Conservation (phyloP, 2,329 filamentous ascomycete genomes). For the Xylaria sp. region DNA sequence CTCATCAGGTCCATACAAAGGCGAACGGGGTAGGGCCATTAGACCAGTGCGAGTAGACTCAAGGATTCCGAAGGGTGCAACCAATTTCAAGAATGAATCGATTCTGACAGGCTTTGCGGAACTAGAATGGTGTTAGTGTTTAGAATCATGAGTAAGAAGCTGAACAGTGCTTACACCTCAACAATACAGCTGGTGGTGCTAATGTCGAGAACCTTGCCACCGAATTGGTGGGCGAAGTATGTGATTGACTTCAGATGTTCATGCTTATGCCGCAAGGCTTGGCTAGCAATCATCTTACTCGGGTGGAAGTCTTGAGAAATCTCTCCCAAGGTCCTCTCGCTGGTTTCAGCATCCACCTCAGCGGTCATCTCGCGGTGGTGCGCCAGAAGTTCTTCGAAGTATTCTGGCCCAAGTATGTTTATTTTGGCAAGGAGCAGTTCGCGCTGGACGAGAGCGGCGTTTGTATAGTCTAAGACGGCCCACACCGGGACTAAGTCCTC, state of each 20-base stretch:
- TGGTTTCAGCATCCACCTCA: slow-evolving; percentile 59
- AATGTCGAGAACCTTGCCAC: slow-evolving; percentile 96
- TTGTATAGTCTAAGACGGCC: slow-evolving; percentile 97
- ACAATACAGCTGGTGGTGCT: slow-evolving; percentile 99
- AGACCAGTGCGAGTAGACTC: slow-evolving; percentile 95
- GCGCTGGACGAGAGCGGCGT: slow-evolving; percentile 91
- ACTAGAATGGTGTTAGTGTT: slow-evolving; percentile 56
- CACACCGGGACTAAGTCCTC: slow-evolving; percentile 98
- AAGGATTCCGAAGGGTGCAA: slow-evolving; percentile 93
- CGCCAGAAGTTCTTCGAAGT: slow-evolving; percentile 95
- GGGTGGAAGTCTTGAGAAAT: slow-evolving; percentile 83
- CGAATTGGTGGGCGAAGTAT: slow-evolving; percentile 96
- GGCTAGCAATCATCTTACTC: slow-evolving; percentile 82
- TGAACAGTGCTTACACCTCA: slow-evolving; percentile 76
- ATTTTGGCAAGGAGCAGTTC: slow-evolving; percentile 96
- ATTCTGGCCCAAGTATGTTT: slow-evolving; percentile 95
- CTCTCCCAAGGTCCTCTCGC: slow-evolving; percentile 58
- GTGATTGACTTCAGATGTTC: slow-evolving; percentile 97
- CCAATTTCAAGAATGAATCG: slow-evolving; percentile 96
- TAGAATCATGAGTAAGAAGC: slow-evolving; percentile 1
- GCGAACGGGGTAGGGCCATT: slow-evolving; percentile 95
- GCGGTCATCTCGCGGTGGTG: slow-evolving; percentile 90
- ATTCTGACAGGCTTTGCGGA: slow-evolving; percentile 94
- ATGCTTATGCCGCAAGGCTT: slow-evolving; percentile 95
- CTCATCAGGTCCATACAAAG: slow-evolving; percentile 79